Percentiles rank a stretch among this genome's conserved stretches.
Evolutionary conservation across 176 grass and related monocot genomes (phyloP).

Genomic region (Tuctoria greenei): DNA sequence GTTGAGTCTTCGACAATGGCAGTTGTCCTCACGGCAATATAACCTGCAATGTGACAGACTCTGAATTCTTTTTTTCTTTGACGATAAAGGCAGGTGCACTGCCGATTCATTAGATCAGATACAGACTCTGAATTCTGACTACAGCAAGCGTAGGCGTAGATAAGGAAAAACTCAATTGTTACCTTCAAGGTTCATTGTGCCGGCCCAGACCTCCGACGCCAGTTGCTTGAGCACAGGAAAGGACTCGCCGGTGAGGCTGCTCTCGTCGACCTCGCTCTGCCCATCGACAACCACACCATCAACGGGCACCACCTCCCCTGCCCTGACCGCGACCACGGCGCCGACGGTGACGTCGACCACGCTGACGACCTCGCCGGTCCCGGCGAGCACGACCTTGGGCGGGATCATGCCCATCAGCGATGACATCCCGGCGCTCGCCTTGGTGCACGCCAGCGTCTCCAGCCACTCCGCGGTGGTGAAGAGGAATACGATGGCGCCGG

Average conservation of each 20-base stretch:
- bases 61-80: too few relatives aligned
- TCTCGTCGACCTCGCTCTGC: conserved; percentile 64
- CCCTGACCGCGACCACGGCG: conserved; percentile 52
- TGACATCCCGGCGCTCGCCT: conserved; percentile 55
- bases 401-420: conserved; percentile 60
- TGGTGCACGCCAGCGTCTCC: conserved; percentile 57
- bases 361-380: conserved; percentile 41
- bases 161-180: neutral
- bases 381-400: conserved; percentile 47
- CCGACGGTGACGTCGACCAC: conserved; percentile 32
- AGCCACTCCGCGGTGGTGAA: conserved; percentile 82
- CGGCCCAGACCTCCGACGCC: conserved; percentile 61
- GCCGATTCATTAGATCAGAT: too few relatives aligned
- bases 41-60: conserved; percentile 32
- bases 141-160: too few relatives aligned
- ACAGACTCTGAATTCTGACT: too few relatives aligned
- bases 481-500: conserved; percentile 74
- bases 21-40: conserved; percentile 57
- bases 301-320: conserved; percentile 61
- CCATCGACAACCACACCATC: conserved; percentile 70
- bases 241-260: conserved; percentile 82
- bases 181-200: conserved; percentile 78
- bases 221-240: conserved; percentile 58
- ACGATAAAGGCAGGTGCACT: too few relatives aligned
- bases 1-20: conserved; percentile 63